Base-by-base conservation (phyloP, 1,139 yeast species). In the Oligophagozyma castellii region DNA sequence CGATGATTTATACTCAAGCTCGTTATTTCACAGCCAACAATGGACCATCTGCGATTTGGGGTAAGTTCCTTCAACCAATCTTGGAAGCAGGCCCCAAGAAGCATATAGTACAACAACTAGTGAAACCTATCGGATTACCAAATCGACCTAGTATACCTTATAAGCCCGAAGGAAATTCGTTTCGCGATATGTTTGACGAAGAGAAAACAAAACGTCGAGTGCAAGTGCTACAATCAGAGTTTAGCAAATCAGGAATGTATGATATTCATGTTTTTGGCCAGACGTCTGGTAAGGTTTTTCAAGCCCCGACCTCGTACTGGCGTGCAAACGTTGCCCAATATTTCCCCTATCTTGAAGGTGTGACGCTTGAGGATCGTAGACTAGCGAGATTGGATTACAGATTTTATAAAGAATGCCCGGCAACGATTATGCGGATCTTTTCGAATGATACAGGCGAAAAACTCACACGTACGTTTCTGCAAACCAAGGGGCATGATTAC, bases 191-290 rank as follows among this genome's bases (percentile, higher is more conserved):
- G 44, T 52, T 63, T 40, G 64, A 67, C 36, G 57, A 61, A 22
- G 65, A 60, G 11, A 63, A 65, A 56, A 61, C 59, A 62, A 66
- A 52, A 56, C 65, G 33, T 56, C 67, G 59, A 64, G 74, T 62
- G 40, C 67, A 52, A 55, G 83, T 63, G 36, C 57, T 80, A 35
- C 84, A 80, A 44, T 67, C 71, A 35, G 95, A 84, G 51, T 67
- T 84, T 40, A 71, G 80, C 22, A 81, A 77, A 45, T 79, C 94
- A n/a, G 84, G 92, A 15, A 73, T 83, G 61, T 76, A 77, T 43
- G 93, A 84, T 42, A 65, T 83, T 40, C 77, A 80, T 46, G 73
- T 80, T 1, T 86, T 74, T 50, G 63, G 77, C 29, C 76, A 76
- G 42, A 79, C 92, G 3, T 70, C 73, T 25, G 96, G 96, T 20